phyloP scores from a whole-genome alignment of 352 stramenopile genomes.

The Globisporangium irregulare region DNA sequence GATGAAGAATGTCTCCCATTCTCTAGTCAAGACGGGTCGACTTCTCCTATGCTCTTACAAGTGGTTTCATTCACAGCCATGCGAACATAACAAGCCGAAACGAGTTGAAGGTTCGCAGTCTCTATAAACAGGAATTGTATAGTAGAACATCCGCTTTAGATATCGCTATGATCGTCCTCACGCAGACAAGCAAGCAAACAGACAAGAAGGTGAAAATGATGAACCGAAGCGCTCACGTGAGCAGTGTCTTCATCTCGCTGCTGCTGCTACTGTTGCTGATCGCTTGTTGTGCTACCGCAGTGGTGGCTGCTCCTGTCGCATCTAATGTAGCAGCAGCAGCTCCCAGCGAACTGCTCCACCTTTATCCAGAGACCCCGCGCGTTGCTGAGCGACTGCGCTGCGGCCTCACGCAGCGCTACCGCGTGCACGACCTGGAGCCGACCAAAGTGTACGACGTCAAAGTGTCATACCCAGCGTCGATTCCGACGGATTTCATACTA shows the following conservation, averaged over 20 bases:
- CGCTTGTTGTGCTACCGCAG: neutral
- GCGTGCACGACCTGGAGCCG: constrained; percentile 42
- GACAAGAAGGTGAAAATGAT: neutral
- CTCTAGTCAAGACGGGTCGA: too few species aligned
- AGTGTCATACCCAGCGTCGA: constrained; percentile 64
- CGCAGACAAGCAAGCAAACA: too few species aligned
- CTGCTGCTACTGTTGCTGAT: neutral
- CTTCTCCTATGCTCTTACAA: too few species aligned
- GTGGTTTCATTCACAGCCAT: too few species aligned
- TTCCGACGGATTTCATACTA: constrained; percentile 53
- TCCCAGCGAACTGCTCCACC: constrained; percentile 15
- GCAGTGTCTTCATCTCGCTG: neutral
- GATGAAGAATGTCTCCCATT: too few species aligned
- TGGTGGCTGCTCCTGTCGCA: neutral
- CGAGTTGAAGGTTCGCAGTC: too few species aligned
- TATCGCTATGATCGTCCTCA: too few species aligned
- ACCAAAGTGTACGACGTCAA: constrained; percentile 69
- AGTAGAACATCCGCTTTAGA: too few species aligned
- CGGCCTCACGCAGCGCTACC: constrained; percentile 47
- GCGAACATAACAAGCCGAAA: too few species aligned
- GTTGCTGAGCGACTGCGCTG: constrained; percentile 38
- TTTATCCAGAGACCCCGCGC: constrained; percentile 46
- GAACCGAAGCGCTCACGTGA: neutral
- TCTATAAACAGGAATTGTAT: too few species aligned
- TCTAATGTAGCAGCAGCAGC: neutral